Evolutionary conservation across 192 early-diverging fungal genomes (phyloP), one percentile per base, ranked within the genome.

Genomic region (Rhizophagus clarus): DNA sequence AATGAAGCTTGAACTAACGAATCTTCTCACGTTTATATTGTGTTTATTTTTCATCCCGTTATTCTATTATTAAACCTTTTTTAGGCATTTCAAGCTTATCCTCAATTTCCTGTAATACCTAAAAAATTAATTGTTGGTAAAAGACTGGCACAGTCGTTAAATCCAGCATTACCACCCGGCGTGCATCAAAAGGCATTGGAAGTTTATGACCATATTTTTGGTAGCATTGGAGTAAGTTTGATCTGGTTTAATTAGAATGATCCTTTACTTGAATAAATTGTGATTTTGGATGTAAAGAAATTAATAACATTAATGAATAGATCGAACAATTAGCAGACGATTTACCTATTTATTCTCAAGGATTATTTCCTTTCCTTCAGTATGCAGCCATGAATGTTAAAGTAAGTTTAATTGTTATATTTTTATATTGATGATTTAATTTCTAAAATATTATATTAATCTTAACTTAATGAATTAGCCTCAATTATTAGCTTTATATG

Each of bases 181-280:
- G 96, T 98, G 17, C 97, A 98, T 82, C 95, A 96, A 84, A 97
- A 97, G 83, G 93, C 96, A 9, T 78, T 98, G 70, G 93, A 95
- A 64, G 92, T 97, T 4, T 98, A 97, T 82, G 87, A 86, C 20
- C 90, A 92, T 62, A 90, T 98, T 51, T 90, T 96, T 73, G 82
- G 87, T 20, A 91, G 88, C 31, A 94, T 91, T 72, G 88, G 89
- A 22, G 92, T 95, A 88, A 80, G 88, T 89, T 32, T 6, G 61
- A 28, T 34, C 49, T 28, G 47, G 45, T 40, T 62, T 45, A 12
- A 12, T 45, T 45, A 12, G 42, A 49, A 14, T 40, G 29, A 17
- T 34, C 10, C 17, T 34, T 32, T 12, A 15, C 24, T 40, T 17
- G 32, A 45, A 28, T 42, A 61, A 10, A 72, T 51, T 68, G 74